Percentiles rank a stretch among this genome's conserved stretches.
These are phyloP conservation scores for Candolleomyces eurysporus DNA, from an alignment of 768 basidiomycete species.

Conservation along the genomic window DNA sequence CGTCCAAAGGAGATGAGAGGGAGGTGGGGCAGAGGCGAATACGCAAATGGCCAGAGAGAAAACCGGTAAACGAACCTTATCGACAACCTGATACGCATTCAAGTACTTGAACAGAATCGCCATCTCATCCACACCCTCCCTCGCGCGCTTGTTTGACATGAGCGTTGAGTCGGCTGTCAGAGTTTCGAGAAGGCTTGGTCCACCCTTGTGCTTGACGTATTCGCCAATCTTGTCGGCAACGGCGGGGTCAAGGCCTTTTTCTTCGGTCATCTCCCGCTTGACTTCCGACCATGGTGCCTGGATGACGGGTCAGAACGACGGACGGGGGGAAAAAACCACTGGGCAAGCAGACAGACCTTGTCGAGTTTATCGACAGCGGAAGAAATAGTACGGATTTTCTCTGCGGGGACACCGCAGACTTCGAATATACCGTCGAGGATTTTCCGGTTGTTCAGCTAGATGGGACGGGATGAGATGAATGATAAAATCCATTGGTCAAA, in stretches of 20 bases:
- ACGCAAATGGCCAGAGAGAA: neutral
- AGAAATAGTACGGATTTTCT: constrained; percentile 89
- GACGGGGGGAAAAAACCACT: neutral
- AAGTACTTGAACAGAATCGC: constrained; percentile 78
- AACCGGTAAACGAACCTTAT: constrained; percentile 51
- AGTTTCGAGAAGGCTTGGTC: constrained; percentile 69
- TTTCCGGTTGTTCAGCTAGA: constrained; percentile 90
- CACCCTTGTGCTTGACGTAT: constrained; percentile 94
- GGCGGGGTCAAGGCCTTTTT: constrained; percentile 81
- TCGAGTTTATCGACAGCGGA: constrained; percentile 98
- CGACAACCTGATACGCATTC: constrained; percentile 71
- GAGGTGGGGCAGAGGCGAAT: no score
- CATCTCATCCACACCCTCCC: constrained; percentile 87
- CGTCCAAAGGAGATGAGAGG: no score
- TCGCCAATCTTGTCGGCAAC: constrained; percentile 94
- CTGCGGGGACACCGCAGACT: constrained; percentile 88
- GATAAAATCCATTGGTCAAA: neutral
- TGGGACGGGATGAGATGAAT: no score
- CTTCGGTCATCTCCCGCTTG: constrained; percentile 93
- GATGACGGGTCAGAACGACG: neutral
- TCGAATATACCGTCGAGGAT: constrained; percentile 97
- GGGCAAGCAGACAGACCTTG: constrained; percentile 55
- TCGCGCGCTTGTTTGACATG: constrained; percentile 69
- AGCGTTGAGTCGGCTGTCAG: constrained; percentile 64
- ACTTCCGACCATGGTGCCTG: constrained; percentile 90